Evolutionary conservation across 352 stramenopile genomes (phyloP).

Genomic region (Phytopythium helicoides): DNA sequence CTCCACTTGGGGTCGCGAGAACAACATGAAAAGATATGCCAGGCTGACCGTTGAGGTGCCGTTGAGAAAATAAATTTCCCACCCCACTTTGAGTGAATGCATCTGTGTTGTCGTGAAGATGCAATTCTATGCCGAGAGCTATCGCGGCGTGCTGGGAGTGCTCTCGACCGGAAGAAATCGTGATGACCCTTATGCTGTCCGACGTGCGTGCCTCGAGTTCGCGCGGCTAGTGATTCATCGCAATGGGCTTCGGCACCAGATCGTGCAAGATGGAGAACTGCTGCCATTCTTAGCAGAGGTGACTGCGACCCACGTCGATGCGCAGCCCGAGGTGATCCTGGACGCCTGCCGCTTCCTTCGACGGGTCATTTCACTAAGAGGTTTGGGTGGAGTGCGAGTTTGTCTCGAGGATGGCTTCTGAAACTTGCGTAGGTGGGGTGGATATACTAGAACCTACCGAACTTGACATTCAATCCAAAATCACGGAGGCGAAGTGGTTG

Average conservation of each 20-base stretch:
- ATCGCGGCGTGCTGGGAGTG: slow-evolving; percentile 26
- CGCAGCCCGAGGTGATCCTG: slow-evolving; percentile 30
- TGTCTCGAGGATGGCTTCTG: too few species aligned
- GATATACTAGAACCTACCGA: slow-evolving; percentile 32
- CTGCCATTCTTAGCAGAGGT: slow-evolving; percentile 25
- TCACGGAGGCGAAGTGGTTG: slow-evolving; percentile 40
- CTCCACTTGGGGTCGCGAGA: too few species aligned
- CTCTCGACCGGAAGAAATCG: slow-evolving; percentile 19
- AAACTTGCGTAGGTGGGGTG: background rate
- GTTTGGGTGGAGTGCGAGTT: too few species aligned
- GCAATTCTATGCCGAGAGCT: slow-evolving; percentile 59
- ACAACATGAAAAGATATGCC: too few species aligned
- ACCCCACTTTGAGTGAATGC: too few species aligned
- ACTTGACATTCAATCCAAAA: slow-evolving; percentile 56
- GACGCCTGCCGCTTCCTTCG: slow-evolving; percentile 47
- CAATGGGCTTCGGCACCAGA: slow-evolving; percentile 17
- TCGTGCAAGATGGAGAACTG: slow-evolving; percentile 32
- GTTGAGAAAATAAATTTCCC: too few species aligned
- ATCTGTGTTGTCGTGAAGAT: too few species aligned
- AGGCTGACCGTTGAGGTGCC: too few species aligned
- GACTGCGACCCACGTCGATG: slow-evolving; percentile 24
- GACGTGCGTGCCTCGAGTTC: slow-evolving; percentile 50
- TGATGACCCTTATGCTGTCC: slow-evolving; percentile 47
- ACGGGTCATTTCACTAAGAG: slow-evolving; percentile 44
- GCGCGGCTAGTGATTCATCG: slow-evolving; percentile 39